Base-by-base conservation (phyloP, 148 eudicot genomes). In the Rhododendron vialii region DNA sequence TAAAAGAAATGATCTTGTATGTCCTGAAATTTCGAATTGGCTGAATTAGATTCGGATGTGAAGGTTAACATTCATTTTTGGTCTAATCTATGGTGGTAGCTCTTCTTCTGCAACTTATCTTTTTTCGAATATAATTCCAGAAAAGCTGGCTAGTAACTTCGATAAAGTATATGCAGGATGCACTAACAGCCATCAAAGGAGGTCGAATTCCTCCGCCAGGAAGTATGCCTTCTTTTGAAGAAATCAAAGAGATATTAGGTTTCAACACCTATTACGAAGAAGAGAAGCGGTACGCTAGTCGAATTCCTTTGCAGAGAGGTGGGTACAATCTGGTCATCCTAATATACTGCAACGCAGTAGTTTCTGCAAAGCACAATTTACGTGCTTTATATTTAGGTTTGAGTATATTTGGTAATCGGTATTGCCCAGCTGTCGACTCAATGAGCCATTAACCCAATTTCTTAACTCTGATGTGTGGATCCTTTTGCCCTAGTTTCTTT, bases 161-260 rank as follows among this genome's bases (percentile, higher is more conserved):
- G 48, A 59, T 55, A 17, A 51, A 84, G 53, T 82, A 57, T 86
- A 38, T 92, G 89, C 92, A 96, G 99, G 99, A 96, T 90, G 99
- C 99, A 24, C 87, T 96, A 74, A 81, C 59, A 57, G 99, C 98
- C 69, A 92, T 96, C 77, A 94, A 85, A 90, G 93, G 93, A 87
- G 99, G 99, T 28, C 93, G 94, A 5, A 84, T 96, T 63, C 98
- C 98, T 47, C 86, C 98, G 67, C 98, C 99, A 50, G 98, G 96
- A 85, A 96, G 94, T 86, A 92, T 96, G 93, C 98, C 99, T 53
- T 89, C 99, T 38, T 96, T 96, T 91, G 98, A 93, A 91, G 99
- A 96, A 89, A 82, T 96, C 45, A 94, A 95, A 88, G 98, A 93
- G 86, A 90, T 93, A 78, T 91, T 96, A 89, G 99, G 98, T 85